phyloP scores from a whole-genome alignment of 2,329 filamentous ascomycete species.

The Colletotrichum spaethianum region DNA sequence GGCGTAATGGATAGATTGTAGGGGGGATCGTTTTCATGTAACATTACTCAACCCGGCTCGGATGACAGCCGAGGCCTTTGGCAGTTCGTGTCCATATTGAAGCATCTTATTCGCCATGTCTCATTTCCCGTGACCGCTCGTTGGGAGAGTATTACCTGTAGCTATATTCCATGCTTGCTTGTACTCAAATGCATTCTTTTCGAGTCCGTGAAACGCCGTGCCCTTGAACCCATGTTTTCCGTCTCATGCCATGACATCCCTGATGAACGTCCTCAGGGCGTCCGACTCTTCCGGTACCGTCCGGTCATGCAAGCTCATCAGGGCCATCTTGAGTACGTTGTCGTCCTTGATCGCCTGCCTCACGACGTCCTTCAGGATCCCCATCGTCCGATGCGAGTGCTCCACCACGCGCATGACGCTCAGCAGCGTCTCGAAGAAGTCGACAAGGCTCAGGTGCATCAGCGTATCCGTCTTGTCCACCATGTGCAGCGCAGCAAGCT shows the following conservation, averaged over 20 bases:
- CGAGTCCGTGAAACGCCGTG: conserved; percentile 14
- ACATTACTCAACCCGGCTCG: conserved; percentile 30
- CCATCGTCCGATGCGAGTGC: conserved; percentile 46
- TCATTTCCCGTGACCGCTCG: neutral
- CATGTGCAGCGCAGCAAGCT: conserved; percentile 67
- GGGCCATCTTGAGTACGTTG: conserved; percentile 52
- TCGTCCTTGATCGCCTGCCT: conserved; percentile 58
- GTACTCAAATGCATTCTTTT: neutral
- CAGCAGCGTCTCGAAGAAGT: conserved; percentile 67
- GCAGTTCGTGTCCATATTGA: conserved; percentile 39
- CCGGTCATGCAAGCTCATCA: conserved; percentile 61
- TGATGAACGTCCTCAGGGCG: conserved; percentile 60
- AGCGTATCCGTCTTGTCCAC: conserved; percentile 63
- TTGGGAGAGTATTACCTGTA: neutral
- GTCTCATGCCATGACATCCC: conserved; percentile 53
- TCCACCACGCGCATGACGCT: conserved; percentile 61
- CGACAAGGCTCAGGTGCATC: conserved; percentile 65
- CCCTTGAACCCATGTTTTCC: neutral
- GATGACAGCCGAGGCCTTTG: conserved; percentile 16
- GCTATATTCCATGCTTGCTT: neutral
- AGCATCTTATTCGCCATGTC: conserved; percentile 10
- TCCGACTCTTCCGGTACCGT: conserved; percentile 67
- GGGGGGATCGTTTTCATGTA: conserved; percentile 31
- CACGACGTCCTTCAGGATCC: conserved; percentile 54
- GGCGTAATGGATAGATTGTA: conserved; percentile 40